Evolutionary conservation across 2,329 filamentous ascomycete species (phyloP).

Genomic region (Paracamarosporium sp.): DNA sequence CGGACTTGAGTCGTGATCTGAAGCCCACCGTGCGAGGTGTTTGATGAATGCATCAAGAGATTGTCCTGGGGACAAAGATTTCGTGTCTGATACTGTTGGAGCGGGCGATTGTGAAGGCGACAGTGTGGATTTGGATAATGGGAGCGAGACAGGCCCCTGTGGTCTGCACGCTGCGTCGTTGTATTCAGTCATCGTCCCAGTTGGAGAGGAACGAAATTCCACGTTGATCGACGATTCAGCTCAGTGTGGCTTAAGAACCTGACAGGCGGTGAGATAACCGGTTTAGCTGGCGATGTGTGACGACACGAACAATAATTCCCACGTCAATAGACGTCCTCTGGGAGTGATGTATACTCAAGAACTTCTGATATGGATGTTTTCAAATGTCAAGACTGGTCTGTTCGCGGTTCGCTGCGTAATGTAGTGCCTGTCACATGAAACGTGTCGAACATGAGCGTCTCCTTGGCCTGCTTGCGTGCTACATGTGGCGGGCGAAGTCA

Average conservation of each 20-base stretch:
- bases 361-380: neutral
- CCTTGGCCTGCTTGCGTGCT: neutral
- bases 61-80: constrained; percentile 22
- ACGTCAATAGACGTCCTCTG: neutral
- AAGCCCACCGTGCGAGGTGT: constrained; percentile 34
- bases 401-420: neutral
- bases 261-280: neutral
- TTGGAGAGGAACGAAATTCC: neutral
- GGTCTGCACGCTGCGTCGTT: neutral
- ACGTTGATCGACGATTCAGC: neutral
- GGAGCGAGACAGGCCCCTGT: neutral
- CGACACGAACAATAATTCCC: neutral
- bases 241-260: neutral
- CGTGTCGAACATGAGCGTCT: neutral
- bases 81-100: constrained; percentile 22
- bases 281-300: neutral
- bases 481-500: neutral
- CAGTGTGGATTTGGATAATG: neutral
- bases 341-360: neutral
- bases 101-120: constrained; percentile 13
- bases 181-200: neutral
- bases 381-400: neutral
- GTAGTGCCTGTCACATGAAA: neutral
- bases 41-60: constrained; percentile 28
- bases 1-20: constrained; percentile 34